Conservation (phyloP, 2,329 filamentous ascomycete species). For the Aspergillus oerlinghausenensis region DNA sequence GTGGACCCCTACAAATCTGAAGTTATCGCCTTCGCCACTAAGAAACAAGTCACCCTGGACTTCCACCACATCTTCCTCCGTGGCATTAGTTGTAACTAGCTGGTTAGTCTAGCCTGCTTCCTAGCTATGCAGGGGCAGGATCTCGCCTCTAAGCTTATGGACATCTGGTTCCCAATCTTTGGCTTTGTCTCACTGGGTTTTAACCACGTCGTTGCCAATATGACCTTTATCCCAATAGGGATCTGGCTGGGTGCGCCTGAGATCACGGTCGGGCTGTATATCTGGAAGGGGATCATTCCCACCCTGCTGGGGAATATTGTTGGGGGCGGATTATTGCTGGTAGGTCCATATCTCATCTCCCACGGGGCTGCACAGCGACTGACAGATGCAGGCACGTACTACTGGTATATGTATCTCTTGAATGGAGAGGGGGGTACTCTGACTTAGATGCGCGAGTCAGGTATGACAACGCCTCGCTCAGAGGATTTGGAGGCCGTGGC, state of each 20-base stretch:
- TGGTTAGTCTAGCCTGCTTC: constrained; percentile 52
- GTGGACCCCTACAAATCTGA: no score
- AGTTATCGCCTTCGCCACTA: no score
- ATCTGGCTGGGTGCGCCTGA: constrained; percentile 47
- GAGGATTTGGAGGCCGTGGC: background rate
- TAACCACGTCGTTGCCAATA: constrained; percentile 56
- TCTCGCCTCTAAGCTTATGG: constrained; percentile 50
- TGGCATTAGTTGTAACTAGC: constrained; percentile 42
- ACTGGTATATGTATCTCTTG: constrained; percentile 46
- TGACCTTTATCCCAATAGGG: constrained; percentile 50
- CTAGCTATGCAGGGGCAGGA: constrained; percentile 45
- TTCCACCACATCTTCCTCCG: no score
- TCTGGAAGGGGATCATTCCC: constrained; percentile 56
- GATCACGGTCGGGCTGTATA: constrained; percentile 48
- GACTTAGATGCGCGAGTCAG: constrained; percentile 6
- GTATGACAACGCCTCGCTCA: background rate
- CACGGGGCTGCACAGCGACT: background rate
- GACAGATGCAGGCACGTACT: constrained; percentile 32
- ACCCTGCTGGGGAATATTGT: constrained; percentile 52
- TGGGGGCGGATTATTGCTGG: constrained; percentile 50
- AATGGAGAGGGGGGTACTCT: constrained; percentile 17
- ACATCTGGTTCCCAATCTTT: constrained; percentile 55
- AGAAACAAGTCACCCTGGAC: no score
- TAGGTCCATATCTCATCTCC: constrained; percentile 8
- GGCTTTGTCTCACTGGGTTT: constrained; percentile 51